Base-by-base conservation (phyloP, 768 basidiomycete species). In the Arthromyces matolae region DNA sequence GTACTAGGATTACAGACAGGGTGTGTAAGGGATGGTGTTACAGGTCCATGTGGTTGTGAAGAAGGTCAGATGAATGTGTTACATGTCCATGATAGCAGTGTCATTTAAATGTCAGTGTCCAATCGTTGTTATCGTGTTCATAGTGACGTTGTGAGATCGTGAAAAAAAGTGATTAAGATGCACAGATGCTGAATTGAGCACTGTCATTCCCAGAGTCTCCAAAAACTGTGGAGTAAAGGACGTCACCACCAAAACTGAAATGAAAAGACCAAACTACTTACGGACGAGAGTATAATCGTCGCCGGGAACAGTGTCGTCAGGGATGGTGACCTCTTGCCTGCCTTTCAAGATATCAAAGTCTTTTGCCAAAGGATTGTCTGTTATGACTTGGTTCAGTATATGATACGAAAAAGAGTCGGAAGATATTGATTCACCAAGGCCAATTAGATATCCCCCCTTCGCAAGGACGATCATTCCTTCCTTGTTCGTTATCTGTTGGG, bases 401-500 rank as follows among this genome's bases (percentile, higher is more conserved):
- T 25, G 14, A 25, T 19, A 3, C 20, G n/a, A n/a, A n/a, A n/a
- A n/a, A n/a, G n/a, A n/a, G n/a, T n/a, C 23, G 27, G 24, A 33
- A 29, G 20, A 24, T n/a, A 20, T 40, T 13, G 28, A 10, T 45
- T 32, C 40, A 70, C 68, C 25, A 36, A 67, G 62, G 16, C 63
- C 63, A 4, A 70, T 69, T 6, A 57, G 37, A 14, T 44, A n/a
- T 39, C 46, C 49, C 4, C 59, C 64, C 25, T 65, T 63, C 40
- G 77, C 69, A 28, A 81, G 68, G 40, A 68, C 62, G 44, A 81
- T 67, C 46, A 39, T 22, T 25, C 79, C 79, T 3, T 48, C 25
- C 32, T 59, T 56, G 57, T 80, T 80, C 18, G 79, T 80, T 52
- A 81, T 75, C 47, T 79, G 59, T 4, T 49, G 46, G 0, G 79